These are phyloP conservation scores for Cladosporium sp. DNA, from an alignment of 2,329 filamentous ascomycete species.

Conservation along the genomic window DNA sequence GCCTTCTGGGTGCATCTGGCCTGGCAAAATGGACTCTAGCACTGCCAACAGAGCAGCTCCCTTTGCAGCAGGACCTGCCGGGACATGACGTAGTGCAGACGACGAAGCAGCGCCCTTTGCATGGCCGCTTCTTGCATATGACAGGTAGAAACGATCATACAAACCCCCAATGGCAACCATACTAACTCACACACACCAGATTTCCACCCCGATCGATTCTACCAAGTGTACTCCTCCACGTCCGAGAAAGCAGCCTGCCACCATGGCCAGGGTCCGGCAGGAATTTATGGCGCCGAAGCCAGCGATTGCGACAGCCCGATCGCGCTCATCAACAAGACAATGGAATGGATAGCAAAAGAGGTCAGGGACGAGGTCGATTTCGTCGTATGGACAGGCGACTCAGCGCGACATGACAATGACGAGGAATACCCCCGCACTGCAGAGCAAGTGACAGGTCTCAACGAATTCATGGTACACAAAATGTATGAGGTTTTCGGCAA, in stretches of 20 bases:
- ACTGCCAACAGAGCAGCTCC: conserved; percentile 6
- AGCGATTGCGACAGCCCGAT: conserved; percentile 84
- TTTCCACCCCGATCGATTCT: conserved; percentile 85
- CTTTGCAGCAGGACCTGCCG: not conserved
- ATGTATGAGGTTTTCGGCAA: conserved; percentile 69
- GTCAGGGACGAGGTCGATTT: conserved; percentile 36
- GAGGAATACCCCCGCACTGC: conserved; percentile 65
- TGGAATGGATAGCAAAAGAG: conserved; percentile 69
- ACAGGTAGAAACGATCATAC: conserved; percentile 58
- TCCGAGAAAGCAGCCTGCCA: conserved; percentile 70
- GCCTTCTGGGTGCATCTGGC: conserved; percentile 3
- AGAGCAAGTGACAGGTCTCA: conserved; percentile 71
- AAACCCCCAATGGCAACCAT: not conserved
- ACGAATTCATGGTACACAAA: conserved; percentile 68
- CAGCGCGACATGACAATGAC: conserved; percentile 37
- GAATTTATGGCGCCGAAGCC: conserved; percentile 76
- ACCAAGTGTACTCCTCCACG: conserved; percentile 72
- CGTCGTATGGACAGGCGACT: conserved; percentile 37
- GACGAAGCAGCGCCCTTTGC: conserved; percentile 26
- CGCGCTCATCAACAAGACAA: conserved; percentile 77
- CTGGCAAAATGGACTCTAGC: conserved; percentile 1
- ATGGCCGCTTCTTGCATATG: conserved; percentile 78
- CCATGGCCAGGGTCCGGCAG: conserved; percentile 68
- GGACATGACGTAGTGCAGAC: conserved; percentile 1
- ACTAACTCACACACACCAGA: conserved; percentile 49